Evolutionary conservation across 306 rosid genomes (phyloP).

Genomic region (Cicer pinnatifidum): DNA sequence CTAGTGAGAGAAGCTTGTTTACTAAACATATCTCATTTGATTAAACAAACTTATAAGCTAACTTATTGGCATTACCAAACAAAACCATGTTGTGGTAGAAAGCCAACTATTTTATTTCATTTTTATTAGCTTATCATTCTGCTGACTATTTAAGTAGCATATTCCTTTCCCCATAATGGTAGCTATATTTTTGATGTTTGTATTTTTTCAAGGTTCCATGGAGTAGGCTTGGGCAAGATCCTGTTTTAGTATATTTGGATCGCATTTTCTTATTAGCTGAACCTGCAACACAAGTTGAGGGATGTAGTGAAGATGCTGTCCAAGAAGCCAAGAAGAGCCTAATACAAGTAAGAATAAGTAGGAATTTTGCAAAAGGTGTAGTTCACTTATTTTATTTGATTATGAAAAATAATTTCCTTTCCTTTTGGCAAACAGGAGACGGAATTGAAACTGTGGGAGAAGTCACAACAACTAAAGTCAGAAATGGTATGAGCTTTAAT

Average conservation of each 20-base stretch:
- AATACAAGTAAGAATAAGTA: slow-evolving; percentile 72
- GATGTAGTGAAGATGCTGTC: slow-evolving; percentile 77
- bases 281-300: slow-evolving; percentile 93
- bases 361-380: slow-evolving; percentile 29
- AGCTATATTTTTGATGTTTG: slow-evolving; percentile 42
- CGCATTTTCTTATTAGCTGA: slow-evolving; percentile 93
- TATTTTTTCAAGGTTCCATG: slow-evolving; percentile 79
- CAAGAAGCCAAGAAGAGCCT: slow-evolving; percentile 90
- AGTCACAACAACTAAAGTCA: slow-evolving; percentile 64
- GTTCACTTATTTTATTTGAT: slow-evolving; percentile 25
- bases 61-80: too few relatives aligned
- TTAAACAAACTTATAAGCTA: too few relatives aligned
- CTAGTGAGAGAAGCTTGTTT: too few relatives aligned
- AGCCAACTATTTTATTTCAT: not conserved
- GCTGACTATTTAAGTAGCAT: slow-evolving; percentile 28
- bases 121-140: slow-evolving; percentile 3
- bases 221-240: slow-evolving; percentile 99
- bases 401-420: slow-evolving; percentile 35
- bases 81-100: not conserved
- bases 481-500: slow-evolving; percentile 72
- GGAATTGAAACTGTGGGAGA: slow-evolving; percentile 89
- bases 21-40: too few relatives aligned
- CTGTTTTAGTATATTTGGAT: slow-evolving; percentile 87
- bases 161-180: slow-evolving; percentile 30
- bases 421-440: slow-evolving; percentile 73